Percentiles rank a stretch among this genome's conserved stretches.
Conservation (phyloP, 768 basidiomycete genomes). For the Kwoniella dendrophila region DNA sequence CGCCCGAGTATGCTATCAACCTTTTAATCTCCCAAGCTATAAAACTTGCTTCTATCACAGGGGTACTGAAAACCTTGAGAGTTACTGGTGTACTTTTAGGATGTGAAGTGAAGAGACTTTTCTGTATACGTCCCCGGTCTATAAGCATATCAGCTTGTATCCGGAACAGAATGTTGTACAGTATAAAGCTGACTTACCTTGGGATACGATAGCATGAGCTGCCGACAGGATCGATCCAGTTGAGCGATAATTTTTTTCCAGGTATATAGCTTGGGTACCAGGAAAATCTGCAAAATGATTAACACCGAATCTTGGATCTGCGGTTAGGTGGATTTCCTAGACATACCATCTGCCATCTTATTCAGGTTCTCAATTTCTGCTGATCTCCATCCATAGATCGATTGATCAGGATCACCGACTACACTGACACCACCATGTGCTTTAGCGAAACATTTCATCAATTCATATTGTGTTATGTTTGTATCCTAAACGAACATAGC, state of each 20-base stretch:
- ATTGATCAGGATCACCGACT: slow-evolving; percentile 90
- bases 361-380: slow-evolving; percentile 73
- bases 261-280: slow-evolving; percentile 66
- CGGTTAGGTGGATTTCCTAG: slow-evolving; percentile 6
- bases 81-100: slow-evolving; percentile 66
- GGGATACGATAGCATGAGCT: slow-evolving; percentile 75
- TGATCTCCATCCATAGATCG: slow-evolving; percentile 86
- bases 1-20: slow-evolving; percentile 72
- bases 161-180: not conserved
- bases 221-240: slow-evolving; percentile 73
- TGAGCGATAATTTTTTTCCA: slow-evolving; percentile 87
- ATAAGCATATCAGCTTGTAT: slow-evolving; percentile 9
- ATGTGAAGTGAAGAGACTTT: slow-evolving; percentile 72
- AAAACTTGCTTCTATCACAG: slow-evolving; percentile 67
- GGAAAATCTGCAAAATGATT: slow-evolving; percentile 63
- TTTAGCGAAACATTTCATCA: slow-evolving; percentile 70
- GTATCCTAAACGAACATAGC: slow-evolving; percentile 64
- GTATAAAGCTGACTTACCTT: slow-evolving; percentile 62
- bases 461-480: slow-evolving; percentile 75
- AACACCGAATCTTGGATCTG: not conserved
- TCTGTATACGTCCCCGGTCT: slow-evolving; percentile 77
- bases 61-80: slow-evolving; percentile 60
- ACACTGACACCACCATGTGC: slow-evolving; percentile 67
- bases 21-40: slow-evolving; percentile 79
- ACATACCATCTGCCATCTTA: slow-evolving; percentile 69